These are phyloP conservation scores for Pharnaceum exiguum DNA, from an alignment of 148 eudicot species.

Conservation along the genomic window DNA sequence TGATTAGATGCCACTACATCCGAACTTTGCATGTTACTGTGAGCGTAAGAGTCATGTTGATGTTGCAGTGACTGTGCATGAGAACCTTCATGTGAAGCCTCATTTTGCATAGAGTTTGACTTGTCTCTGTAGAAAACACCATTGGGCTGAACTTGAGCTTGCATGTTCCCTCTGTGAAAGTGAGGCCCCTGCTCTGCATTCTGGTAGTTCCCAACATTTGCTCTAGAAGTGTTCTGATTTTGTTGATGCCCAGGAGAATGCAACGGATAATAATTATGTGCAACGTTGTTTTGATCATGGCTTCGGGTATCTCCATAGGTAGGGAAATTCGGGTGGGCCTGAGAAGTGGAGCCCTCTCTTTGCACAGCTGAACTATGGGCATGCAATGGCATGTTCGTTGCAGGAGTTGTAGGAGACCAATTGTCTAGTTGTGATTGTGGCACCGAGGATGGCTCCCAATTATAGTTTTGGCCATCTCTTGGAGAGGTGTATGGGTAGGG, in stretches of 20 bases:
- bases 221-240: background rate
- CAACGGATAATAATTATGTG: background rate
- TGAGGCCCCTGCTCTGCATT: background rate
- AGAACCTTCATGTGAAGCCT: background rate
- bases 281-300: background rate
- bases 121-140: background rate
- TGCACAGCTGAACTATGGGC: background rate
- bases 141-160: background rate
- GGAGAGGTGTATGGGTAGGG: too few species aligned
- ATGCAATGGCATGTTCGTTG: constrained; percentile 1
- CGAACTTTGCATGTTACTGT: background rate
- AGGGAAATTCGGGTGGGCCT: background rate
- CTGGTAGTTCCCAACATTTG: background rate
- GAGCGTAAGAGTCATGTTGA: background rate
- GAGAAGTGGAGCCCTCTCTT: constrained; percentile 2
- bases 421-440: background rate
- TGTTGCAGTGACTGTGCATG: background rate
- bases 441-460: too few species aligned
- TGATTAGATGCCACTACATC: background rate
- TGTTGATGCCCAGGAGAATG: constrained; percentile 6
- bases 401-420: background rate
- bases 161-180: background rate
- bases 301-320: background rate
- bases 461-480: too few species aligned
- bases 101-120: background rate